Evolutionary conservation across 768 basidiomycete species (phyloP).

Genomic region (Mycena alexandri): DNA sequence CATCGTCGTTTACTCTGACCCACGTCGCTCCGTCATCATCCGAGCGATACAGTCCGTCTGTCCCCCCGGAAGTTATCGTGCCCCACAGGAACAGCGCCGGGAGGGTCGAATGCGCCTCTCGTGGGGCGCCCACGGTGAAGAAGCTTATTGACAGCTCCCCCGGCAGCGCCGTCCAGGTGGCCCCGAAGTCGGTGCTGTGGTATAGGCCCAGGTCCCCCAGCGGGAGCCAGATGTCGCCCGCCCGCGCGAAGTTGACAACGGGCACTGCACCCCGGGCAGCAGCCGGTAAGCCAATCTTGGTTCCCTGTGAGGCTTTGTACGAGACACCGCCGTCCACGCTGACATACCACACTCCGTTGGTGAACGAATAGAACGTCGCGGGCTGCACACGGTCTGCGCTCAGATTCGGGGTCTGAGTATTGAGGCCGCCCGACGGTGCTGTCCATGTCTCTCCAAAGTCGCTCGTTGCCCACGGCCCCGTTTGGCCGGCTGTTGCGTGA

Average conservation of each 20-base stretch:
- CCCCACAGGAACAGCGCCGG: slow-evolving; percentile 16
- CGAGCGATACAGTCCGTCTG: slow-evolving; percentile 18
- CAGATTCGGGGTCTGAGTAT: slow-evolving; percentile 18
- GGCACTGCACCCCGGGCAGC: slow-evolving; percentile 16
- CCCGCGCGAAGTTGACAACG: slow-evolving; percentile 18
- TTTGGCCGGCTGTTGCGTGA: slow-evolving; percentile 16
- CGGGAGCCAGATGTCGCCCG: slow-evolving; percentile 17
- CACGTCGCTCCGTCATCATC: slow-evolving; percentile 19
- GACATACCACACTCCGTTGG: slow-evolving; percentile 18
- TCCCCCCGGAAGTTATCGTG: slow-evolving; percentile 13
- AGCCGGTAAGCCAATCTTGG: slow-evolving; percentile 21
- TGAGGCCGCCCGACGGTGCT: slow-evolving; percentile 16
- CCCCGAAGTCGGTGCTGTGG: slow-evolving; percentile 17
- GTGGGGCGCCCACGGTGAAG: slow-evolving; percentile 18
- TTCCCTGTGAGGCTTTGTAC: slow-evolving; percentile 18
- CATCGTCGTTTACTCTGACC: slow-evolving; percentile 17
- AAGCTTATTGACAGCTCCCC: slow-evolving; percentile 16
- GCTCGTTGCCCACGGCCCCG: slow-evolving; percentile 17
- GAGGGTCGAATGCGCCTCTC: slow-evolving; percentile 17
- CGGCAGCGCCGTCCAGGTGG: slow-evolving; percentile 16
- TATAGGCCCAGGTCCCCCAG: slow-evolving; percentile 14
- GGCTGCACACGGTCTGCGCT: slow-evolving; percentile 20
- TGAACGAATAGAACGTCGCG: slow-evolving; percentile 17
- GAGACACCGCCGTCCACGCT: slow-evolving; percentile 19
- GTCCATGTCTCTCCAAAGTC: slow-evolving; percentile 18